Base-by-base conservation (phyloP, 345 rosid species). In the Acer campestre region DNA sequence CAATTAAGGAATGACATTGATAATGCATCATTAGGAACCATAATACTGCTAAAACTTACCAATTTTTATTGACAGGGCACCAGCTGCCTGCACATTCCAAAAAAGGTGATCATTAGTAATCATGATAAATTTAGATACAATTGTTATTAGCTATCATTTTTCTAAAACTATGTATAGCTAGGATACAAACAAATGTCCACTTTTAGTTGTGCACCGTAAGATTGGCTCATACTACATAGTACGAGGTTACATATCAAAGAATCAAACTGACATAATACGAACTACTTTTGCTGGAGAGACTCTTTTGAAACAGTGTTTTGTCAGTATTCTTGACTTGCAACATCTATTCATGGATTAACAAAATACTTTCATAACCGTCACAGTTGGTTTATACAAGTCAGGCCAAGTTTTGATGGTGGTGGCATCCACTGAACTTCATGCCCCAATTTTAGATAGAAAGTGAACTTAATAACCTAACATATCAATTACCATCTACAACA, bases 41-140 rank as follows among this genome's bases (percentile, higher is more conserved):
- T 44, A 46, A 73, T 73, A 42, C 61, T 18, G 67, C 56, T 61
- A 61, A 83, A 29, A 83, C 98, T 94, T 76, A 96, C 99, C 99
- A 72, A 92, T 94, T 86, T 91, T 90, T 73, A 96, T 89, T 23
- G 97, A 93, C 85, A 97, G 80, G 70, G 98, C 96, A 62, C 97
- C 98, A 53, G 99, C 98, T 6, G 99, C 98, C 99, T 97, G 93
- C 70, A 82, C 38, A 73, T 64, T 58, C 64, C 70, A 51, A 48
- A 73, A 3, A 11, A 66, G 62, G n/a, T 7, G 8, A 10, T 10
- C 35, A 63, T 62, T 56, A 68, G 65, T 69, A 31, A 51, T 29
- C 29, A 14, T 2, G 18, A 62, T 17, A 38, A 11, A 38, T 31
- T 13, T 10, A 49, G 46, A 48, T 44, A 73, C n/a, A 55, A 18